phyloP scores from a whole-genome alignment of 139 green algal genomes.

The Tetradesmus obliquus region DNA sequence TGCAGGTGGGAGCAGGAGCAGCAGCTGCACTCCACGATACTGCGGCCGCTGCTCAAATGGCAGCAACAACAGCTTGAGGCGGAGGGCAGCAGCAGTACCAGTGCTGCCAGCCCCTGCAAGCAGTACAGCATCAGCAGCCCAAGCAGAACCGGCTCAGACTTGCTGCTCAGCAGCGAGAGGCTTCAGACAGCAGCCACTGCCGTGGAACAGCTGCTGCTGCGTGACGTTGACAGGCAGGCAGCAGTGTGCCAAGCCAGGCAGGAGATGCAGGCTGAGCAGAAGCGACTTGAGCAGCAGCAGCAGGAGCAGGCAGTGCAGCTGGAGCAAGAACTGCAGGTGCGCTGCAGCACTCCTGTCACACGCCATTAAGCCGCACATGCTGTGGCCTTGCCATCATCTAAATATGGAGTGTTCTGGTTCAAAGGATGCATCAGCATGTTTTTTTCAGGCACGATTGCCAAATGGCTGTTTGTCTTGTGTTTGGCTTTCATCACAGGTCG shows the following conservation, averaged over 20 bases:
- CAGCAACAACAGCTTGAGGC: neutral
- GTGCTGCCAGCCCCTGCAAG: neutral
- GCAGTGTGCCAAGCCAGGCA: neutral
- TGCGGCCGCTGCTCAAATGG: constrained; percentile 27
- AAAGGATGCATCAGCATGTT: too few species aligned
- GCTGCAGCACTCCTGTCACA: neutral
- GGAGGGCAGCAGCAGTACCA: neutral
- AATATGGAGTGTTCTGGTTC: too few species aligned
- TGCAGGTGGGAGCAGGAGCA: constrained; percentile 20
- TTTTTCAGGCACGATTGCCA: too few species aligned
- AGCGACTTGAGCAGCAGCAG: neutral
- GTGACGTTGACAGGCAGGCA: neutral
- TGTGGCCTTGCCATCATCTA: too few species aligned
- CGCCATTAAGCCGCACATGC: too few species aligned
- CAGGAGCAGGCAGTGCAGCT: neutral
- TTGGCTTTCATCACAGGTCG: neutral
- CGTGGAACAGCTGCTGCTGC: constrained; percentile 20
- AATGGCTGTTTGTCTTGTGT: too few species aligned
- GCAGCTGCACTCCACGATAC: neutral
- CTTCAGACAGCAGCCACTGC: constrained; percentile 13
- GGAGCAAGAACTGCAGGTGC: constrained; percentile 7
- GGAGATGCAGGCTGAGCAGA: neutral
- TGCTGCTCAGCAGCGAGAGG: neutral
- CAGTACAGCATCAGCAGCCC: constrained; percentile 2
- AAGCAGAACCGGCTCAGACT: neutral